Conservation (phyloP, 331 rosid genomes). For the Spiraea crenata region DNA sequence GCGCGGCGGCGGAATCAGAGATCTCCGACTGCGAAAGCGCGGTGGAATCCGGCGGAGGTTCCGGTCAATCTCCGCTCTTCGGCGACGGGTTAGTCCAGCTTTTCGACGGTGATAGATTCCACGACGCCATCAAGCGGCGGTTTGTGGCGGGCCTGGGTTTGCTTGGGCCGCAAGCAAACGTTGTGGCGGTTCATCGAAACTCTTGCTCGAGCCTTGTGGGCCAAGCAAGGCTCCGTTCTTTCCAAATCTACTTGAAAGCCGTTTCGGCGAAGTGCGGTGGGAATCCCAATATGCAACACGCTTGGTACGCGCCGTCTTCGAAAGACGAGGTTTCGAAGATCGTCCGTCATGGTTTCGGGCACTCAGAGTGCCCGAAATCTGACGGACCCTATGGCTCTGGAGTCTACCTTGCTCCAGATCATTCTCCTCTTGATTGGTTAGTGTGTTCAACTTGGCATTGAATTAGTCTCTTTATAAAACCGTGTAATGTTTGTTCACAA, state of each 20-base stretch:
- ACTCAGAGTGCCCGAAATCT: constrained; percentile 11
- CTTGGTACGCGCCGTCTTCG: constrained; percentile 60
- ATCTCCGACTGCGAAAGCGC: constrained; percentile 76
- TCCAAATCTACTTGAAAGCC: constrained; percentile 59
- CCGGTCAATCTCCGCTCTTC: constrained; percentile 10
- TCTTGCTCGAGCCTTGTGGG: constrained; percentile 30
- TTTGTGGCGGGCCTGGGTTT: constrained; percentile 38
- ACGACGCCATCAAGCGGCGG: constrained; percentile 38
- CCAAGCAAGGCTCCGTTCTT: constrained; percentile 53
- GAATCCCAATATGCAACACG: constrained; percentile 55
- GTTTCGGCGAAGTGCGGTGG: constrained; percentile 45
- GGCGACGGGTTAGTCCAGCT: constrained; percentile 31
- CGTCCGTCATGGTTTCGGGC: constrained; percentile 64
- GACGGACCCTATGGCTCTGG: constrained; percentile 43
- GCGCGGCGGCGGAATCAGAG: constrained; percentile 14
- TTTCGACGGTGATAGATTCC: constrained; percentile 37
- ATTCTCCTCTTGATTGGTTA: constrained; percentile 59
- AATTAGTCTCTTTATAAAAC: neutral
- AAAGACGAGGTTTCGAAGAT: constrained; percentile 52
- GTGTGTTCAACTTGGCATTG: constrained; percentile 3
- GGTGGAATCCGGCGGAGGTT: constrained; percentile 37
- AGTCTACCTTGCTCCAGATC: constrained; percentile 56
- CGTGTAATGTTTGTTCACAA: too few species aligned
- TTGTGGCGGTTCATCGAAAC: constrained; percentile 42
- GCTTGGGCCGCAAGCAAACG: constrained; percentile 42